A percentile compares a stretch with the other conserved stretches of the same genome.
phyloP scores from a whole-genome alignment of 148 eudicot species.

The Euryodendron excelsum region DNA sequence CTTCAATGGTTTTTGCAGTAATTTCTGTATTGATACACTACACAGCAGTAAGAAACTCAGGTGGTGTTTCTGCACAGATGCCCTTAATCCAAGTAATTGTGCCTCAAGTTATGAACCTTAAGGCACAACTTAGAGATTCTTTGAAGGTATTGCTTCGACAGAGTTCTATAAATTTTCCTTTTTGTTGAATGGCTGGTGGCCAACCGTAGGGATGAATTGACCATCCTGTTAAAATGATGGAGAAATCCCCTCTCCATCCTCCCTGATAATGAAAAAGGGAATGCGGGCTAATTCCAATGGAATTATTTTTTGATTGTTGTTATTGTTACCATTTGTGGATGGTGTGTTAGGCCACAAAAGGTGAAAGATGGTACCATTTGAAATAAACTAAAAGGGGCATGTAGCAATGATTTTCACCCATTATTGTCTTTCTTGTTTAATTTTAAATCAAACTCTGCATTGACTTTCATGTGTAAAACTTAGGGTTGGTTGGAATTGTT shows the following conservation, averaged over 20 bases:
- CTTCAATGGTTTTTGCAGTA: constrained; percentile 48
- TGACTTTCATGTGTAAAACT: not conserved
- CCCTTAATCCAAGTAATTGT: constrained; percentile 88
- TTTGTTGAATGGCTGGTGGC: constrained; percentile 1
- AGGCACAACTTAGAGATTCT: constrained; percentile 72
- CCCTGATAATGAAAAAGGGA: not conserved
- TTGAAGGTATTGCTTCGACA: constrained; percentile 62
- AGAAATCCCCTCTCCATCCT: not conserved
- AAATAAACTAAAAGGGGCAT: not conserved
- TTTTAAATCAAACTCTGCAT: not conserved
- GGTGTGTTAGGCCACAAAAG: not conserved
- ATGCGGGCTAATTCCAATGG: not conserved
- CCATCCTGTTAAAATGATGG: not conserved
- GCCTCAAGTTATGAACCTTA: constrained; percentile 85
- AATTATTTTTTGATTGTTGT: not conserved
- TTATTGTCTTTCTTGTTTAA: not conserved
- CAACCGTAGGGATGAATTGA: not conserved
- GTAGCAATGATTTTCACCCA: too few species aligned
- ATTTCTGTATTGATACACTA: constrained; percentile 93
- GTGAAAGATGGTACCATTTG: not conserved
- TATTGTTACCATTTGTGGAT: not conserved
- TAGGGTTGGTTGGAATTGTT: not conserved
- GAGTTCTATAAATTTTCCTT: not conserved
- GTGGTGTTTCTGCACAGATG: constrained; percentile 65
- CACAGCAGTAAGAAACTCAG: constrained; percentile 65